Evolutionary conservation across 2,329 filamentous ascomycete species (phyloP).

Genomic region (Chaetomiaceae sp.): DNA sequence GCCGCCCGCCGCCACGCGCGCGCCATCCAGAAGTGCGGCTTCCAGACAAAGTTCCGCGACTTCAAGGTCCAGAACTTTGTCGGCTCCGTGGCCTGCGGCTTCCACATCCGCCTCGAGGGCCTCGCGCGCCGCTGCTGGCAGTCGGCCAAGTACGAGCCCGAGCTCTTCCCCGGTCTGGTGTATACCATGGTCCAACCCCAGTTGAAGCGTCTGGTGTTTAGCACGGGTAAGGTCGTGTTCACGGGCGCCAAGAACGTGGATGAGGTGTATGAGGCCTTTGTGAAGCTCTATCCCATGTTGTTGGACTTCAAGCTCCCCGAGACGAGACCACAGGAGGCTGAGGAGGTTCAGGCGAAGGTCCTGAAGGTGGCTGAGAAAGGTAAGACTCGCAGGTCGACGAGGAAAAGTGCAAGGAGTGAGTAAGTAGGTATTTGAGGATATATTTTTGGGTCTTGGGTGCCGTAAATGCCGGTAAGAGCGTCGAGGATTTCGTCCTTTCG

Average conservation of each 20-base stretch:
- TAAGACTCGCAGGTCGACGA: too few relatives aligned
- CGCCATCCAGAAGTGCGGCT: slow-evolving; percentile 95
- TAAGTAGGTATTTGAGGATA: too few relatives aligned
- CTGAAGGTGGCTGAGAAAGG: too few relatives aligned
- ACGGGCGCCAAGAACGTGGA: slow-evolving; percentile 92
- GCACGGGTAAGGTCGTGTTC: slow-evolving; percentile 90
- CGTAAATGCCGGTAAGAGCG: too few relatives aligned
- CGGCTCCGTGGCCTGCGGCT: slow-evolving; percentile 93
- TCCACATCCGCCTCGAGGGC: slow-evolving; percentile 89
- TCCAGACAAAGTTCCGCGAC: slow-evolving; percentile 94
- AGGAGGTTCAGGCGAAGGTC: too few relatives aligned
- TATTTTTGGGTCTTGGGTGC: too few relatives aligned
- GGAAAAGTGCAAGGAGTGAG: too few relatives aligned
- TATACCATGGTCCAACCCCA: slow-evolving; percentile 98
- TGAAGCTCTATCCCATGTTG: slow-evolving; percentile 18
- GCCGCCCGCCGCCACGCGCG: slow-evolving; percentile 91
- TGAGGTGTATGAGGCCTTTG: slow-evolving; percentile 84
- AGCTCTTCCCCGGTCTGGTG: slow-evolving; percentile 93
- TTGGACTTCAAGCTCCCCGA: slow-evolving; percentile 13
- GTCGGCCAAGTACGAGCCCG: slow-evolving; percentile 82
- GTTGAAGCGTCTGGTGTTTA: slow-evolving; percentile 91
- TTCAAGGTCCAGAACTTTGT: slow-evolving; percentile 99
- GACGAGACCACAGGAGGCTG: neutral
- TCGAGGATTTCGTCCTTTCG: too few relatives aligned
- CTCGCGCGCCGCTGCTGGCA: slow-evolving; percentile 66